Evolutionary conservation across 2,329 filamentous ascomycete species (phyloP).

Genomic region (Akanthomyces lecanii): DNA sequence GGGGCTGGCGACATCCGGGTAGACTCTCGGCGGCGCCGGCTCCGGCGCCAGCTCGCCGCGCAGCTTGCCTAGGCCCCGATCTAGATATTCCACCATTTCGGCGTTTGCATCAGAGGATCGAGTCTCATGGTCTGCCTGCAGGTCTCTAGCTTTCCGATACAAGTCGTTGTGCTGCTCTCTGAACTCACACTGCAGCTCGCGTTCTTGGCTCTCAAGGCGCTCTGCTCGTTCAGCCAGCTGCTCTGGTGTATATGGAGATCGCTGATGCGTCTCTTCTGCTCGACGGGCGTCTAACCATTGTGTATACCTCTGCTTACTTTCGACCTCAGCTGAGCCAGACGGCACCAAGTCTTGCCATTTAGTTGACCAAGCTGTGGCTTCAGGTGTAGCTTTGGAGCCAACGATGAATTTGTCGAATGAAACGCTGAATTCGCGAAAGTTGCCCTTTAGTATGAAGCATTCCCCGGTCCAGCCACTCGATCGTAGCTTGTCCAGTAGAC

Average conservation of each 20-base stretch:
- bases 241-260: constrained; percentile 35
- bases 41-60: constrained; percentile 24
- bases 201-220: constrained; percentile 42
- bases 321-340: constrained; percentile 19
- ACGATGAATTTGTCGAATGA: constrained; percentile 50
- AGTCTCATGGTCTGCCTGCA: constrained; percentile 27
- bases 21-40: not conserved
- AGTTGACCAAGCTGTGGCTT: constrained; percentile 35
- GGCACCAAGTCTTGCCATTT: constrained; percentile 26
- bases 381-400: constrained; percentile 38
- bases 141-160: constrained; percentile 40
- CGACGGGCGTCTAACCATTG: constrained; percentile 43
- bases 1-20: constrained; percentile 19
- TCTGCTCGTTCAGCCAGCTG: constrained; percentile 38
- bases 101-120: constrained; percentile 40
- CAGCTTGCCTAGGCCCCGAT: constrained; percentile 43
- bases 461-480: constrained; percentile 46
- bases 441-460: constrained; percentile 52
- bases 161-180: constrained; percentile 41
- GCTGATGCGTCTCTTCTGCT: constrained; percentile 38
- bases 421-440: constrained; percentile 51
- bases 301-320: constrained; percentile 38
- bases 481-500: constrained; percentile 42
- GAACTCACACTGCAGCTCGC: constrained; percentile 47
- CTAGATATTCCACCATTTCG: constrained; percentile 46